Evolutionary conservation across 495 filamentous ascomycete species (phyloP).

Genomic region (Pseudevernia furfuracea): DNA sequence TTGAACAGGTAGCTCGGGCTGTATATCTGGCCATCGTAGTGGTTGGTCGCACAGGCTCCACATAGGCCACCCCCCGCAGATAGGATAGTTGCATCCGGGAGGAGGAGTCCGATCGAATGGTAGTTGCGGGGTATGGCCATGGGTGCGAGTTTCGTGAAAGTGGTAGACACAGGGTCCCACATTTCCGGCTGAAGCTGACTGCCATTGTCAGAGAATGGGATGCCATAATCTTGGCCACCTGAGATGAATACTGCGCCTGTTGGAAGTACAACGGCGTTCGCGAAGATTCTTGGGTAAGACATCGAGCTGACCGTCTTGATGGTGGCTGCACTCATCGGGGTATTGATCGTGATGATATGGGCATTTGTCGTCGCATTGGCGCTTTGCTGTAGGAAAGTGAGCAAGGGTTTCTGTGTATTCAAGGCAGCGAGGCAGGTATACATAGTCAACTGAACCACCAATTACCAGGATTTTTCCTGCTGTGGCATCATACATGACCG

Average conservation of each 20-base stretch:
- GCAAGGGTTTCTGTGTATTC: not conserved
- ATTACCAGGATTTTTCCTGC: slow-evolving; percentile 47
- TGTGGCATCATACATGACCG: slow-evolving; percentile 51
- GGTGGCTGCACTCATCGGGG: slow-evolving; percentile 25
- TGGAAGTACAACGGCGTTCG: slow-evolving; percentile 49
- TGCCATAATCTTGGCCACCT: slow-evolving; percentile 43
- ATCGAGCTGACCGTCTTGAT: slow-evolving; percentile 37
- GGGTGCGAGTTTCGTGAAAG: slow-evolving; percentile 36
- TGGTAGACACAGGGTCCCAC: slow-evolving; percentile 40
- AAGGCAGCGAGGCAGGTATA: not conserved
- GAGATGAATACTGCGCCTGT: slow-evolving; percentile 49
- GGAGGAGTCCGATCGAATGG: slow-evolving; percentile 47
- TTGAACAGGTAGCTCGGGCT: slow-evolving; percentile 48
- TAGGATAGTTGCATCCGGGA: slow-evolving; percentile 49
- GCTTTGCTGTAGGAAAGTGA: slow-evolving; percentile 14
- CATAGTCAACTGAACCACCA: slow-evolving; percentile 44
- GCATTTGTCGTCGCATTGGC: slow-evolving; percentile 36
- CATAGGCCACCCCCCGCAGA: slow-evolving; percentile 52
- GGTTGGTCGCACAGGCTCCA: slow-evolving; percentile 45
- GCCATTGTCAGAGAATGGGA: slow-evolving; percentile 45
- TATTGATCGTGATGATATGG: slow-evolving; percentile 42
- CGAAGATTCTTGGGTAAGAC: slow-evolving; percentile 42
- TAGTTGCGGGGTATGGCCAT: slow-evolving; percentile 45
- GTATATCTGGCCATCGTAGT: slow-evolving; percentile 53
- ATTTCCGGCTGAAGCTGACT: slow-evolving; percentile 42